These are phyloP conservation scores for Russula griseocarnosa DNA, from an alignment of 768 basidiomycete genomes.

Conservation along the genomic window DNA sequence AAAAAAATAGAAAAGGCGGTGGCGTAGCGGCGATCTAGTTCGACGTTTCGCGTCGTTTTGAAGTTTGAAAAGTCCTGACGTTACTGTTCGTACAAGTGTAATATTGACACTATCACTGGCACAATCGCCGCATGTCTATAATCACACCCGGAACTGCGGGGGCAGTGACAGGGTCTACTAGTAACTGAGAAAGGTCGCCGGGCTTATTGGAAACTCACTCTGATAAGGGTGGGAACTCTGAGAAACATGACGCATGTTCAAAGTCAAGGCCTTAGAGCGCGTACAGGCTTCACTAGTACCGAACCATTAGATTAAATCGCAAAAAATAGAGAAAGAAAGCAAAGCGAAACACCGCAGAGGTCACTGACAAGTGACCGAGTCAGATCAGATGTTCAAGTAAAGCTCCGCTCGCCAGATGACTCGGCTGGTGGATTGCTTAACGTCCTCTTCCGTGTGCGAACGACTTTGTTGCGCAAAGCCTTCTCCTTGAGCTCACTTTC, in stretches of 20 bases:
- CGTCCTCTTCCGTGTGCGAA: constrained; percentile 55
- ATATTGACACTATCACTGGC: not conserved
- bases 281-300: constrained; percentile 24
- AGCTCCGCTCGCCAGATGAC: constrained; percentile 1
- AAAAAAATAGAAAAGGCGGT: no score
- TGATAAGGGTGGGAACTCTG: not conserved
- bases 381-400: constrained; percentile 6
- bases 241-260: constrained; percentile 10
- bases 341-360: constrained; percentile 20
- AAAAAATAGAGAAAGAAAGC: constrained; percentile 9
- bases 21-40: no score
- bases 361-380: constrained; percentile 1
- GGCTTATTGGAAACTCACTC: not conserved
- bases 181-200: not conserved
- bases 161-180: not conserved
- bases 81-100: not conserved
- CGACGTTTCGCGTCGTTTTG: not conserved
- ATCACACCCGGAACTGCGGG: not conserved
- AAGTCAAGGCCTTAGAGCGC: constrained; percentile 4
- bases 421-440: constrained; percentile 7
- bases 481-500: constrained; percentile 81
- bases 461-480: constrained; percentile 79
- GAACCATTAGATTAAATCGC: constrained; percentile 21
- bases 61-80: no score
- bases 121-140: not conserved